These are phyloP conservation scores for Colletotrichum tamarilloi DNA, from an alignment of 2,329 filamentous ascomycete genomes.

Conservation along the genomic window DNA sequence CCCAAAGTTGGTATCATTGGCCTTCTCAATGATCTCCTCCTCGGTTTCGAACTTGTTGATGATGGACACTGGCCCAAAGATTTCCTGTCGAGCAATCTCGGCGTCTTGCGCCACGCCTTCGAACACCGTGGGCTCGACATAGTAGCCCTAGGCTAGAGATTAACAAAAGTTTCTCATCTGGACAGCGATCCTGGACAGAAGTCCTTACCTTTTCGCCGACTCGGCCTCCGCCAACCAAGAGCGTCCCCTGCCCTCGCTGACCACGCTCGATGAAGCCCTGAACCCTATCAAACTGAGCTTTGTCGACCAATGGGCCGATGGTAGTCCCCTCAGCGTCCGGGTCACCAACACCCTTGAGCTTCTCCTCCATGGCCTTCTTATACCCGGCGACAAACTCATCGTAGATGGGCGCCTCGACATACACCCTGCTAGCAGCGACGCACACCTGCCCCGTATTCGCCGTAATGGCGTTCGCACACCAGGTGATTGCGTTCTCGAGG, in stretches of 20 bases:
- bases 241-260: slow-evolving; percentile 46
- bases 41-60: slow-evolving; percentile 67
- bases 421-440: slow-evolving; percentile 78
- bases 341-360: slow-evolving; percentile 68
- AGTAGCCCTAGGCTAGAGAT: slow-evolving; percentile 47
- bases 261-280: slow-evolving; percentile 56
- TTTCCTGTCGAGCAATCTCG: slow-evolving; percentile 63
- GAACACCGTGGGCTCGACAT: slow-evolving; percentile 60
- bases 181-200: background rate
- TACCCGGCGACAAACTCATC: slow-evolving; percentile 68
- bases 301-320: slow-evolving; percentile 67
- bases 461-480: slow-evolving; percentile 62
- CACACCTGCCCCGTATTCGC: slow-evolving; percentile 81
- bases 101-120: slow-evolving; percentile 52
- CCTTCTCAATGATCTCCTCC: slow-evolving; percentile 63
- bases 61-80: slow-evolving; percentile 68
- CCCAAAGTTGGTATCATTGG: slow-evolving; percentile 64
- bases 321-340: slow-evolving; percentile 68
- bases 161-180: background rate
- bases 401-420: slow-evolving; percentile 72
- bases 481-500: slow-evolving; percentile 66
- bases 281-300: slow-evolving; percentile 58
- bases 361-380: slow-evolving; percentile 67
- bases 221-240: slow-evolving; percentile 49
- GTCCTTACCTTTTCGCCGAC: slow-evolving; percentile 50